Base-by-base conservation (phyloP, 306 rosid species). In the Neltuma alba region DNA sequence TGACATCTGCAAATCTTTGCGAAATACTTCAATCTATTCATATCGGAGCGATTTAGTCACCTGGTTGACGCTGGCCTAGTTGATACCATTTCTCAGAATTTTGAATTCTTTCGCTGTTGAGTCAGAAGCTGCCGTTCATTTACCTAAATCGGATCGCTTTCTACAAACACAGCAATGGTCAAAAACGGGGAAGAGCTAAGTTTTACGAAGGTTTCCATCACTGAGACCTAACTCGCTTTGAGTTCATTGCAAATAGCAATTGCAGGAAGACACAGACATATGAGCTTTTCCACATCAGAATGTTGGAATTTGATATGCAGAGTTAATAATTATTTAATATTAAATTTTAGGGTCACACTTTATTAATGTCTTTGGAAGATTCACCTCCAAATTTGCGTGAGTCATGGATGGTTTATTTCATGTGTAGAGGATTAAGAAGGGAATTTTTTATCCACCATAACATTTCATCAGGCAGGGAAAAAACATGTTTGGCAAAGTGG, bases 401-500 rank as follows among this genome's bases (percentile, higher is more conserved):
- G 8, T 36, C 27, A 20, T n/a, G 25, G 28, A 65, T 36, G 31
- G 10, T 11, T 23, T 37, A n/a, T 23, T 62, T 62, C 37, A 37
- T 11, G 30, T n/a, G 3, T 20, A 4, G 71, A 65, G 20, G 20
- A 72, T 9, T 52, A 72, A 21, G 18, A 48, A 38, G 33, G 28
- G 30, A 37, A 7, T 10, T 7, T 40, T 23, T 67, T 40, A 30
- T 36, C n/a, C 73, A 13, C 31, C 47, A 1, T 66, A 38, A 20
- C 45, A 34, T 64, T 36, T 64, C 70, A 34, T 64, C 28, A 8
- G 1, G 1, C 42, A 7, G 41, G 31, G 42, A 25, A 13, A 12
- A 34, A 52, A 25, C 11, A 90, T 92, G 93, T 80, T 83, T 74
- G 66, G 77, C 2, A 89, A 89, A 83, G 77, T 87, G 20, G 37